Base-by-base conservation (phyloP, 495 filamentous ascomycete species). In the Aspergillus olivimuriae region DNA sequence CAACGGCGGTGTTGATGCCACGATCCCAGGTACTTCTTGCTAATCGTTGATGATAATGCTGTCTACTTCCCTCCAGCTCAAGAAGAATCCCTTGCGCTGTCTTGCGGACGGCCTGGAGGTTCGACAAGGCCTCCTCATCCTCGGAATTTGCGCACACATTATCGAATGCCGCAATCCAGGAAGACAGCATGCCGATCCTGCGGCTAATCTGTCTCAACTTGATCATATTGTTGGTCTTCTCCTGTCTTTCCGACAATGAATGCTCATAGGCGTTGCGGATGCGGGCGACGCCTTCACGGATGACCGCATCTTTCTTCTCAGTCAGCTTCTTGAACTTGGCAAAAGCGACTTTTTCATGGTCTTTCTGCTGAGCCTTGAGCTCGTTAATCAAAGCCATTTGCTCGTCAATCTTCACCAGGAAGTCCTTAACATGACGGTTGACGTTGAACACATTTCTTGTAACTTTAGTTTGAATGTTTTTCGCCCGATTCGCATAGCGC, bases 391-490 rank as follows among this genome's bases (percentile, higher is more conserved):
- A 63, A 10, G 78, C 82, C 75, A 91, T 87, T 60, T 96, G 90
- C 69, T 95, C 89, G 57, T 95, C 89, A 71, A 94, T 96, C 75
- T 96, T 96, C 68, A 94, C 87, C 57, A 96, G 61, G 68, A 91
- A 96, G 62, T 96, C 90, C 69, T 97, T 99, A 38, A 99, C 92
- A 68, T 99, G 92, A 39, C 92, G 84, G 58, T 99, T 97, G 51
- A 99, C 94, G 57, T 99, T 99, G 72, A 92, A 97, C 2, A 96
- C 94, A 59, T 99, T 99, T 51, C 89, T 78, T 15, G 92, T 96
- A 30, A 95, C 87, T 72, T 99, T 99, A 16, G 92, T 99, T 70
- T 99, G 94, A 57, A 99, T 99, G 58, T 99, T 99, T 76, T 99
- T 99, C 17, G 92, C 92, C 47, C 92, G 74, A 62, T 99, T 96